Percentiles rank a stretch among this genome's conserved stretches.
Conservation (phyloP, 2,329 filamentous ascomycete genomes). For the Magnaporthales sp. region DNA sequence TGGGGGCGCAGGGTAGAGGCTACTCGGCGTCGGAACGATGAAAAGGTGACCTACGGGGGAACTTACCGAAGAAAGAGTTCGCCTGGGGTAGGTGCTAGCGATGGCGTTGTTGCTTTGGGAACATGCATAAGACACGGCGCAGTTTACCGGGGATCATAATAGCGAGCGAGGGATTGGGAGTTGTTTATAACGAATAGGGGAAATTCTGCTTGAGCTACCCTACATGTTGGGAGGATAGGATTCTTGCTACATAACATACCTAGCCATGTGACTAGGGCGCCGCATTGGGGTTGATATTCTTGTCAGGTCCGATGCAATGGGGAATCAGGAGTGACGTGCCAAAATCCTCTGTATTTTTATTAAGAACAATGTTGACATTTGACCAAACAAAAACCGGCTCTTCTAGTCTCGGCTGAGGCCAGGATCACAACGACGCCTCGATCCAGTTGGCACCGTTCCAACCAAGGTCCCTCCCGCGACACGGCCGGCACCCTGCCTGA, state of each 20-base stretch:
- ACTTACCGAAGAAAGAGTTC: too few species aligned
- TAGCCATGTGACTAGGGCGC: background rate
- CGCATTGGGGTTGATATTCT: background rate
- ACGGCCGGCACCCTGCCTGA: background rate
- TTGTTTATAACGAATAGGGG: background rate
- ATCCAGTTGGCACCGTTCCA: conserved; percentile 5
- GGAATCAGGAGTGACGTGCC: background rate
- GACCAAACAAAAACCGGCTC: background rate
- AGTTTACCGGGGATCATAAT: background rate
- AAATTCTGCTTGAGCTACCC: background rate
- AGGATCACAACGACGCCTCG: background rate
- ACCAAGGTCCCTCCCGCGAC: background rate
- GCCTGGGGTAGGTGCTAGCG: background rate
- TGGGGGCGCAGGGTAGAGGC: background rate
- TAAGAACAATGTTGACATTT: background rate
- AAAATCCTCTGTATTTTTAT: background rate
- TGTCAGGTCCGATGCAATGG: background rate
- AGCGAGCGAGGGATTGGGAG: background rate
- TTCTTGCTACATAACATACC: background rate
- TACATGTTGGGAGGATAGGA: background rate
- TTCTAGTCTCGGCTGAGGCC: background rate
- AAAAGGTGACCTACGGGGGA: too few species aligned
- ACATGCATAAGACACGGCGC: background rate
- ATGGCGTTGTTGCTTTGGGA: background rate
- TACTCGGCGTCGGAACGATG: background rate